A percentile compares a stretch with the other conserved stretches of the same genome.
These are phyloP conservation scores for Penicillium palitans DNA, from an alignment of 2,329 filamentous ascomycete species.

Conservation along the genomic window DNA sequence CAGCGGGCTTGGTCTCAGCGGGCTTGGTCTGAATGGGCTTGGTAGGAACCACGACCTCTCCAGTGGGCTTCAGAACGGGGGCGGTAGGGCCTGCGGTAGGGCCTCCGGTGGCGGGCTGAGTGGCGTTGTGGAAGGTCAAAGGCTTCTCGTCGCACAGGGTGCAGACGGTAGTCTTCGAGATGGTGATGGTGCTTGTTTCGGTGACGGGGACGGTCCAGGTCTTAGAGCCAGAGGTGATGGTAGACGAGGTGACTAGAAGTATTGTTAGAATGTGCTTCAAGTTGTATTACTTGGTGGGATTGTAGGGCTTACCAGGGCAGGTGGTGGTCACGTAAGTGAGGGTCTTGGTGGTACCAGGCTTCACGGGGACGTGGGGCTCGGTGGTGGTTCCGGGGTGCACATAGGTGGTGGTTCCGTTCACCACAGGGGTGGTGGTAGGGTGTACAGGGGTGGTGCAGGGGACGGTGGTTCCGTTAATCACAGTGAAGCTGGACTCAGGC, in stretches of 20 bases:
- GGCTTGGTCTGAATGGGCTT: background rate
- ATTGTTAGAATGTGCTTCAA: constrained; percentile 4
- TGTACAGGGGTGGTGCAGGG: constrained; percentile 11
- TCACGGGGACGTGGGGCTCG: constrained; percentile 18
- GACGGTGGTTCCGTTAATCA: constrained; percentile 5
- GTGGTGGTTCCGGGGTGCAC: constrained; percentile 4
- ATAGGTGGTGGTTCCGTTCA: constrained; percentile 1
- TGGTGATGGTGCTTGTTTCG: constrained; percentile 33
- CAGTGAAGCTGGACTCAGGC: no score
- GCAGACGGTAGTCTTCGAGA: constrained; percentile 30
- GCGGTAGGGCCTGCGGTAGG: constrained; percentile 15
- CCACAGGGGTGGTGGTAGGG: background rate
- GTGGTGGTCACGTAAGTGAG: constrained; percentile 37
- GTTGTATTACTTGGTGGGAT: background rate
- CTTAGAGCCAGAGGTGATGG: constrained; percentile 32
- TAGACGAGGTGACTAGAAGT: constrained; percentile 29
- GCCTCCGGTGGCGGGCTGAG: constrained; percentile 8
- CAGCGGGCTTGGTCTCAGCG: constrained; percentile 1
- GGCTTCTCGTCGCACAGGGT: constrained; percentile 23
- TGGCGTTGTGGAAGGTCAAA: constrained; percentile 18
- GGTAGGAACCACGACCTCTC: constrained; percentile 7
- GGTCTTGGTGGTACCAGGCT: constrained; percentile 31
- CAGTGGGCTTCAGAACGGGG: constrained; percentile 14
- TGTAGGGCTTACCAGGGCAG: constrained; percentile 32
- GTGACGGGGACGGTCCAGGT: constrained; percentile 34